Percentiles rank a stretch among this genome's conserved stretches.
Evolutionary conservation across 495 filamentous ascomycete species (phyloP).

Genomic region (Pyrenula aspistea): DNA sequence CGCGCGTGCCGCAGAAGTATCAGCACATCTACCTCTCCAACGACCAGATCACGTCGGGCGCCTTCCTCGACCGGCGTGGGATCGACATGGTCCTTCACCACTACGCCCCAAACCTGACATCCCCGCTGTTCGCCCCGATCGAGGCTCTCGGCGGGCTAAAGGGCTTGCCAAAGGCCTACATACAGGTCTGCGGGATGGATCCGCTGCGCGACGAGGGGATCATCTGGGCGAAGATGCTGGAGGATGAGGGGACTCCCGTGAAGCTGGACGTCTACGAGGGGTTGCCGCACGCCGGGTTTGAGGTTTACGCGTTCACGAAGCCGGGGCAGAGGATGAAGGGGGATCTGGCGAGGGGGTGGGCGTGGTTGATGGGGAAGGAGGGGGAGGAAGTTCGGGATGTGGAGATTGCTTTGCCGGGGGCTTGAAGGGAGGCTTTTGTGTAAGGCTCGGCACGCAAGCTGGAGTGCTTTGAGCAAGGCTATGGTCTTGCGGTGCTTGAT

Average conservation of each 20-base stretch:
- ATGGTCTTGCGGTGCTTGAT: too few relatives aligned
- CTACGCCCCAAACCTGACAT: not conserved
- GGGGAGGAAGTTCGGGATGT: not conserved
- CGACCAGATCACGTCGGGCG: slow-evolving; percentile 24
- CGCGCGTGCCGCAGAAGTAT: slow-evolving; percentile 14
- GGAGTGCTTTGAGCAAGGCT: too few relatives aligned
- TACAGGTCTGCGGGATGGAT: slow-evolving; percentile 27
- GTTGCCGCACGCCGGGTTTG: slow-evolving; percentile 20
- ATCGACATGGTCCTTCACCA: slow-evolving; percentile 1
- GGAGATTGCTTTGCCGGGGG: not conserved
- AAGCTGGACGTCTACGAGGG: slow-evolving; percentile 29
- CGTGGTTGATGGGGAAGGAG: not conserved
- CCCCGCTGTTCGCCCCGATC: slow-evolving; percentile 2
- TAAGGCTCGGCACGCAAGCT: too few relatives aligned
- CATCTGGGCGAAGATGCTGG: slow-evolving; percentile 21
- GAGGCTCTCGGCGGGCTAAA: not conserved
- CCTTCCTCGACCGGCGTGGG: slow-evolving; percentile 6
- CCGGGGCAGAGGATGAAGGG: not conserved
- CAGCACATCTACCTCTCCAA: slow-evolving; percentile 20
- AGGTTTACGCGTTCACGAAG: not conserved
- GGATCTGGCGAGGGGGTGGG: not conserved
- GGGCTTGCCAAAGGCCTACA: slow-evolving; percentile 22
- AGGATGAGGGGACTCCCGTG: slow-evolving; percentile 21
- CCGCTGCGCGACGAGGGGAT: slow-evolving; percentile 26
- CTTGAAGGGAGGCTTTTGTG: too few relatives aligned